phyloP scores from a whole-genome alignment of 2,329 filamentous ascomycete species.

The Davidsoniella neocaledoniae region DNA sequence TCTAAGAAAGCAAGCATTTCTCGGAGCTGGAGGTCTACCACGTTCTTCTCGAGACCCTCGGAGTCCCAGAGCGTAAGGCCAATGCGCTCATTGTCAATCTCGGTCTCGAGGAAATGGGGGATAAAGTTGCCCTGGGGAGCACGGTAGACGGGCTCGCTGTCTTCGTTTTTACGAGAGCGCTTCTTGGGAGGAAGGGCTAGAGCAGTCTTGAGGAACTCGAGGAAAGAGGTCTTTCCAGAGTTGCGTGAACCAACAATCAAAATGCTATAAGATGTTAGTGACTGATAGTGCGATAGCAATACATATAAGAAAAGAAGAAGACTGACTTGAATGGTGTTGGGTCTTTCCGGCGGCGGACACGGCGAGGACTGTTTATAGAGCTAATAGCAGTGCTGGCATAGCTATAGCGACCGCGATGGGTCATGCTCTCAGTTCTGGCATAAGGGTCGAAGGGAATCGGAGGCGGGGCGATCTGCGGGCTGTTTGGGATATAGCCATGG shows the following conservation, averaged over 20 bases:
- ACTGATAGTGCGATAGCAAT: not conserved
- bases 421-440: slow-evolving; percentile 82
- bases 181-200: slow-evolving; percentile 72
- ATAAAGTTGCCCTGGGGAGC: slow-evolving; percentile 54
- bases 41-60: slow-evolving; percentile 80
- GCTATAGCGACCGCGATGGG: slow-evolving; percentile 86
- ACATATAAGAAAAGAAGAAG: slow-evolving; percentile 1
- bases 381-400: slow-evolving; percentile 86
- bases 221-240: slow-evolving; percentile 89
- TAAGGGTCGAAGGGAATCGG: slow-evolving; percentile 55
- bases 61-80: slow-evolving; percentile 96
- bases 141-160: slow-evolving; percentile 40
- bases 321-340: slow-evolving; percentile 97
- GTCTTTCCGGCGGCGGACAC: slow-evolving; percentile 87
- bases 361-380: slow-evolving; percentile 80
- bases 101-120: slow-evolving; percentile 81
- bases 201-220: slow-evolving; percentile 83
- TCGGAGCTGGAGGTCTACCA: slow-evolving; percentile 84
- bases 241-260: slow-evolving; percentile 76
- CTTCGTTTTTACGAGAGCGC: slow-evolving; percentile 37
- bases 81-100: slow-evolving; percentile 81
- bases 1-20: slow-evolving; percentile 87
- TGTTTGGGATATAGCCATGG: slow-evolving; percentile 24
- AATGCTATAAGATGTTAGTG: slow-evolving; percentile 38
- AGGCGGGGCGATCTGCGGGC: slow-evolving; percentile 29